phyloP scores from a whole-genome alignment of 1,139 yeast species.

The Cylindricascospora bacillispora region DNA sequence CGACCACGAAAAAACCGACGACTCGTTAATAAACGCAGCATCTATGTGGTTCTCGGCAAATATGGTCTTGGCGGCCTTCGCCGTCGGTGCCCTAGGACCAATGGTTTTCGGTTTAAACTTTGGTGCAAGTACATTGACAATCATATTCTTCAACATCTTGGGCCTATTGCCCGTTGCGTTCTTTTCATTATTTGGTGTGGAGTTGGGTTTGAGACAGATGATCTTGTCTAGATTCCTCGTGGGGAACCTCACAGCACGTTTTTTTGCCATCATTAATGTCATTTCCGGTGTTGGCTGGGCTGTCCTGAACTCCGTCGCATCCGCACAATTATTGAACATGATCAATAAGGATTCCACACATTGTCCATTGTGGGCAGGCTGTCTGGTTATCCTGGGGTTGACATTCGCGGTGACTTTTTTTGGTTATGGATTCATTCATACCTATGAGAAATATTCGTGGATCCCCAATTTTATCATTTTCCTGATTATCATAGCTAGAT shows the following conservation, averaged over 20 bases:
- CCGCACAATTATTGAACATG: slow-evolving; percentile 73
- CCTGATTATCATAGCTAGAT: slow-evolving; percentile 64
- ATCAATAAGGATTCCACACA: slow-evolving; percentile 42
- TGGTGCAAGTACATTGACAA: slow-evolving; percentile 50
- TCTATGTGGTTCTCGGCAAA: slow-evolving; percentile 93
- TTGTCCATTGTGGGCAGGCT: slow-evolving; percentile 87
- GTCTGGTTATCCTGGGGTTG: slow-evolving; percentile 54
- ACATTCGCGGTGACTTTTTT: slow-evolving; percentile 72
- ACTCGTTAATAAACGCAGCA: slow-evolving; percentile 55
- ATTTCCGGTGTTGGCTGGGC: slow-evolving; percentile 95
- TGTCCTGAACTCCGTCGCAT: slow-evolving; percentile 80
- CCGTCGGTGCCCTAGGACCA: slow-evolving; percentile 73
- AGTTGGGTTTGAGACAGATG: slow-evolving; percentile 82
- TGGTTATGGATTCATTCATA: slow-evolving; percentile 74
- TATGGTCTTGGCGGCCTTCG: slow-evolving; percentile 71
- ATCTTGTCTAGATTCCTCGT: slow-evolving; percentile 63
- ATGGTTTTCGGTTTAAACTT: slow-evolving; percentile 38
- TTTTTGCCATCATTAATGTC: slow-evolving; percentile 66
- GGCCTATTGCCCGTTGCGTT: slow-evolving; percentile 75
- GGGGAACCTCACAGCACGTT: slow-evolving; percentile 64
- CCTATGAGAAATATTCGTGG: slow-evolving; percentile 82
- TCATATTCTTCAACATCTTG: slow-evolving; percentile 58
- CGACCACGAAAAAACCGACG: slow-evolving; percentile 37
- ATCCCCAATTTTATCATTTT: slow-evolving; percentile 65
- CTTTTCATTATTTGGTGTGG: slow-evolving; percentile 74